Conservation (phyloP, 2,329 filamentous ascomycete genomes). For the Xylaria sp. region DNA sequence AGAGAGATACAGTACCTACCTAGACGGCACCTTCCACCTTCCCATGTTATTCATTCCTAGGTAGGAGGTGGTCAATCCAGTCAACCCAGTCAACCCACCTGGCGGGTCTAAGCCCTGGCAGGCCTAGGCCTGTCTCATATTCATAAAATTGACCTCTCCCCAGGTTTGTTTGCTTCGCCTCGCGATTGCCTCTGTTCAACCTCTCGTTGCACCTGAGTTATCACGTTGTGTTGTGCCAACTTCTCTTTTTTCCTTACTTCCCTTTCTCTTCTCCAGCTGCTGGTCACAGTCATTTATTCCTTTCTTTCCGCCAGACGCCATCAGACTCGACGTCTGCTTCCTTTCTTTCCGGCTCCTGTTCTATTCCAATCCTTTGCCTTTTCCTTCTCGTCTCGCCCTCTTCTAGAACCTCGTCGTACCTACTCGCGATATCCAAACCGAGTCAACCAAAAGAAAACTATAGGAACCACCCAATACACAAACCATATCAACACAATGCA, state of each 20-base stretch:
- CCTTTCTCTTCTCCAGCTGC: constrained; percentile 37
- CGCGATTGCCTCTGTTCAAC: constrained; percentile 19
- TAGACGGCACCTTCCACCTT: constrained; percentile 4
- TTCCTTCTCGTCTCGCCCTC: constrained; percentile 12
- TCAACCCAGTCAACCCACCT: not conserved
- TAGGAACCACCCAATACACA: not conserved
- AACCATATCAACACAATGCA: constrained; percentile 33
- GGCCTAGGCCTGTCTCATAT: constrained; percentile 15
- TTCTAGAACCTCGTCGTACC: not conserved
- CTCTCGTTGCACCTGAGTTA: constrained; percentile 11
- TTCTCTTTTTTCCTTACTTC: constrained; percentile 21
- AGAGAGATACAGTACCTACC: not conserved
- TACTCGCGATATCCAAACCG: not conserved
- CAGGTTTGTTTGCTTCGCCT: constrained; percentile 11
- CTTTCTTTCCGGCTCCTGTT: constrained; percentile 22
- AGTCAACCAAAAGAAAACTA: not conserved
- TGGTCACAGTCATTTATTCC: constrained; percentile 34
- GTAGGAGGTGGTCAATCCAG: too few species aligned
- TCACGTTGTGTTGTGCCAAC: constrained; percentile 11
- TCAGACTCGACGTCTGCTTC: constrained; percentile 39
- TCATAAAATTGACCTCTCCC: constrained; percentile 25
- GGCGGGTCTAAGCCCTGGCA: constrained; percentile 10
- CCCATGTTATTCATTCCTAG: constrained; percentile 2
- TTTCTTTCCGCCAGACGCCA: constrained; percentile 14
- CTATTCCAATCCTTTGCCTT: constrained; percentile 5